These are phyloP conservation scores for Colletotrichum magnum DNA, from an alignment of 2,329 filamentous ascomycete genomes.

Conservation along the genomic window DNA sequence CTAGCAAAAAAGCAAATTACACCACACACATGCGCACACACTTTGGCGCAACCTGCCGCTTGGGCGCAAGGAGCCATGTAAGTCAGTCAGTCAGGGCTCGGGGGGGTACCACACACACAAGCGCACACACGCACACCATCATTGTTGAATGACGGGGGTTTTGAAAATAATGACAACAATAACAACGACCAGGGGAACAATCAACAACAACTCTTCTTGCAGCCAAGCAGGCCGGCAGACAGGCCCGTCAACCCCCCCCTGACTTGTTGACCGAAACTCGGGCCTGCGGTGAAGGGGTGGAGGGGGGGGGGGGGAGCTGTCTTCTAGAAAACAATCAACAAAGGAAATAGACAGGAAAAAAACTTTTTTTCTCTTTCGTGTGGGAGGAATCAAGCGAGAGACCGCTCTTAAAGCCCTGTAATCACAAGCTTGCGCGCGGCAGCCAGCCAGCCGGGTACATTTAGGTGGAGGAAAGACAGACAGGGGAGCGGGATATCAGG, in stretches of 20 bases:
- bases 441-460: slow-evolving; percentile 29
- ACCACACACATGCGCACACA: slow-evolving; percentile 1
- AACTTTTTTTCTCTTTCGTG: slow-evolving; percentile 24
- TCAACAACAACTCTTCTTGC: slow-evolving; percentile 11
- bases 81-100: slow-evolving; percentile 1
- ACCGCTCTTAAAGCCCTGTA: slow-evolving; percentile 32
- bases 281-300: slow-evolving; percentile 9
- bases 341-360: slow-evolving; percentile 3
- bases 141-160: slow-evolving; percentile 21
- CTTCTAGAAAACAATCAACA: slow-evolving; percentile 17
- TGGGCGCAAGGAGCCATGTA: slow-evolving; percentile 25
- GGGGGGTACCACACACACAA: not conserved
- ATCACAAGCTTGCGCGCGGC: slow-evolving; percentile 33
- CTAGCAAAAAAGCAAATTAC: slow-evolving; percentile 38
- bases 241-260: not conserved
- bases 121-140: not conserved
- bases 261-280: slow-evolving; percentile 24
- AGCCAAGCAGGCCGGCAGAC: not conserved
- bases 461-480: slow-evolving; percentile 28
- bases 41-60: slow-evolving; percentile 35
- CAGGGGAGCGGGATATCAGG: slow-evolving; percentile 1
- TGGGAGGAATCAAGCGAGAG: slow-evolving; percentile 38
- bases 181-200: slow-evolving; percentile 22
- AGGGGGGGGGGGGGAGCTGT: not conserved
- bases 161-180: slow-evolving; percentile 23